Base-by-base conservation (phyloP, 192 early-diverging fungal species). In the Endogone sp. region DNA sequence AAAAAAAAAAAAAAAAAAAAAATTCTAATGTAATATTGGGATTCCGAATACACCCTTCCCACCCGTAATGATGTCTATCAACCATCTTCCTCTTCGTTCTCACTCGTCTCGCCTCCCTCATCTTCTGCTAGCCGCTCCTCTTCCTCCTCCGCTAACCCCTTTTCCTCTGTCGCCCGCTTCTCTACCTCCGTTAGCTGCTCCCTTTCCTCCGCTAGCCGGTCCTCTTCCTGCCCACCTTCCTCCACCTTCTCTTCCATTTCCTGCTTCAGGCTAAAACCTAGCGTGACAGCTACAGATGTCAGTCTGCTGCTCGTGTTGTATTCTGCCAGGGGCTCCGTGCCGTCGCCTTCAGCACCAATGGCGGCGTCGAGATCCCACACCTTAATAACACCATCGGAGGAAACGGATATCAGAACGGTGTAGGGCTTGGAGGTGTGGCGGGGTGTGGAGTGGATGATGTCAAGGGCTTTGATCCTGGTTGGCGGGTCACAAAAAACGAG, bases 301-400 rank as follows among this genome's bases (percentile, higher is more conserved):
- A 87, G 72, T 66, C 88, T 76, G 60, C 82, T 80, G 54, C 84
- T 86, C 25, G 84, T 85, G 65, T 87, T 81, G 69, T 87, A 90
- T 27, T 72, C 71, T 25, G 81, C 80, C 61, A 90, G 60, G 0
- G 84, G 77, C 0, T 70, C 55, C 0, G 49, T 32, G 16, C 64
- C 69, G 26, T 68, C 66, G 37, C 37, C 37, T 16, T 16, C 37
- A 4, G 68, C 61, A 13, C 29, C 37, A 8, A 82, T 64, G 21
- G 64, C 67, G 24, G 72, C 74, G 56, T 82, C 81, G 57, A 92
- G 54, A 69, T 84, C 84, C 92, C 92, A 94, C 28, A 80, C 73
- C 69, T 88, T 86, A 61, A 94, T 84, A 0, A 76, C 63, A 56
- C 92, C 92, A 70, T 94, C 91, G 0, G 92, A 91, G 1, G 92